A percentile compares a stretch with the other conserved stretches of the same genome.
Conservation (phyloP, 2,329 filamentous ascomycete genomes). For the Leptographium wingfieldii region DNA sequence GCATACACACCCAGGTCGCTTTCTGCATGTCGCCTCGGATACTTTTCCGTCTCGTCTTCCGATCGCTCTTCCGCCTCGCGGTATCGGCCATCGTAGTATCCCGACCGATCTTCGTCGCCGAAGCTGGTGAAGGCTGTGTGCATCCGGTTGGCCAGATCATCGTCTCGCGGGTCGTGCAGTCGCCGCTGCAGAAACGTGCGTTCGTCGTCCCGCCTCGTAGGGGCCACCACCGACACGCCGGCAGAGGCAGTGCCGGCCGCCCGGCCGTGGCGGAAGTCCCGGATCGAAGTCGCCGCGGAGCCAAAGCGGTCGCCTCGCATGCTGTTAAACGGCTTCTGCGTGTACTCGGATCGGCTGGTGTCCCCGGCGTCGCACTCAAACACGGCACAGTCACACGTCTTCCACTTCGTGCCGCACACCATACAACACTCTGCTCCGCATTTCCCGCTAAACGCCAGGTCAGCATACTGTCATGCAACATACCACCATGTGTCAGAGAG, state of each 20-base stretch:
- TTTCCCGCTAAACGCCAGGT: conserved; percentile 30
- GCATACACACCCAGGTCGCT: conserved; percentile 1
- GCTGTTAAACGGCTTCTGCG: conserved; percentile 24
- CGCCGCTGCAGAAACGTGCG: conserved; percentile 31
- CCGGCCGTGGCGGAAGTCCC: conserved; percentile 16
- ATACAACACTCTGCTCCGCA: conserved; percentile 82
- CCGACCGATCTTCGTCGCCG: conserved; percentile 22
- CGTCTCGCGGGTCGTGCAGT: conserved; percentile 29
- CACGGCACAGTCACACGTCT: conserved; percentile 69
- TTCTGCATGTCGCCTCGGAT: conserved; percentile 21
- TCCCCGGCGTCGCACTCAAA: conserved; percentile 52
- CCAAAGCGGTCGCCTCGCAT: conserved; percentile 22
- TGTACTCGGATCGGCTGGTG: conserved; percentile 40
- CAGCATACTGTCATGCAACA: not conserved
- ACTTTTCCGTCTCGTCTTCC: conserved; percentile 22
- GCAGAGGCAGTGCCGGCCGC: conserved; percentile 4
- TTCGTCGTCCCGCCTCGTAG: conserved; percentile 31
- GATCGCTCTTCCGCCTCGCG: conserved; percentile 11
- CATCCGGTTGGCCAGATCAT: conserved; percentile 25
- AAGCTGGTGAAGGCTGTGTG: conserved; percentile 22
- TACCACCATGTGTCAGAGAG: not conserved
- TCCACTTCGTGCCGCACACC: conserved; percentile 72
- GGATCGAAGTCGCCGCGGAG: conserved; percentile 15
- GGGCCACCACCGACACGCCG: conserved; percentile 12
- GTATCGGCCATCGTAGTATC: conserved; percentile 14